Conservation (phyloP, 345 rosid genomes). For the Camelina laxa region DNA sequence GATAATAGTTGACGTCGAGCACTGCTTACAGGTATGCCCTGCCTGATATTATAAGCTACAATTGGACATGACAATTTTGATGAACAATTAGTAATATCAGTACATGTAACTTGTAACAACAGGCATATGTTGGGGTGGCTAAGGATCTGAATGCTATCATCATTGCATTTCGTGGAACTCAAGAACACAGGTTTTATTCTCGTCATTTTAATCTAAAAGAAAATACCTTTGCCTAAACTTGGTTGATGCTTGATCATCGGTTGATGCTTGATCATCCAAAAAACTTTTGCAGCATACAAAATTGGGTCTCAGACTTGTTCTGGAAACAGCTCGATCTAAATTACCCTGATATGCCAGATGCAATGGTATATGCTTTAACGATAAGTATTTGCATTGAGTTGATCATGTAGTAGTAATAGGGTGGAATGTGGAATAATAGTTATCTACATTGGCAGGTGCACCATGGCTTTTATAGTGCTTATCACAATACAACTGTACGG, state of each 20-base stretch:
- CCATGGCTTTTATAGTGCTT: constrained; percentile 90
- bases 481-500: constrained; percentile 89
- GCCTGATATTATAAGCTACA: background rate
- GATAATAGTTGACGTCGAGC: constrained; percentile 76
- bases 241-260: constrained; percentile 10
- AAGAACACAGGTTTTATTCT: constrained; percentile 42
- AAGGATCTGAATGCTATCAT: constrained; percentile 42
- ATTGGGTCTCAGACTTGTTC: constrained; percentile 88
- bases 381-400: background rate
- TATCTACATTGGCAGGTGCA: constrained; percentile 65
- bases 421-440: background rate
- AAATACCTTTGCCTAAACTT: constrained; percentile 6
- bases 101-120: constrained; percentile 25
- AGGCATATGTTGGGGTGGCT: constrained; percentile 60
- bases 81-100: background rate
- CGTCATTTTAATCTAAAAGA: background rate
- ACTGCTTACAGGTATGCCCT: constrained; percentile 74
- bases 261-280: constrained; percentile 12
- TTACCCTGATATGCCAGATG: constrained; percentile 94
- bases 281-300: constrained; percentile 71
- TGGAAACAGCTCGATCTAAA: constrained; percentile 95
- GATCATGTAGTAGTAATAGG: constrained; percentile 3
- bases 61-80: background rate
- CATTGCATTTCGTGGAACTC: constrained; percentile 47
- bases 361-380: constrained; percentile 63